Evolutionary conservation across 2,329 filamentous ascomycete species (phyloP).

Genomic region (Paraconiothyrium sp.): DNA sequence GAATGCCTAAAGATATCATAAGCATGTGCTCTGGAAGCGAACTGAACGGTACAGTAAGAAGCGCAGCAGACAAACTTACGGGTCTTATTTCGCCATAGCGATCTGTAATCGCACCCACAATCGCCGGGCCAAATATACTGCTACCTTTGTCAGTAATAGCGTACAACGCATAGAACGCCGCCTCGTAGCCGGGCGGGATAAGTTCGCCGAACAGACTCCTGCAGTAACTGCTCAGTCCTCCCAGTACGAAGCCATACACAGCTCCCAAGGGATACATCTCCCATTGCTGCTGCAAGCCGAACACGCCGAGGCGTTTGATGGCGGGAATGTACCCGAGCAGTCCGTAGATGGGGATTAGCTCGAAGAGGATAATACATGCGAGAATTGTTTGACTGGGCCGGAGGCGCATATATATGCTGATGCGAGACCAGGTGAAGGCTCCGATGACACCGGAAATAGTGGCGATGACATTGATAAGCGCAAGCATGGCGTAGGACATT

Average conservation of each 20-base stretch:
- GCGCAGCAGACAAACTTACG: slow-evolving; percentile 34
- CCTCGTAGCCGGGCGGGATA: slow-evolving; percentile 92
- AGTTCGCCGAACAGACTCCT: slow-evolving; percentile 91
- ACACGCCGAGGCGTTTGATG: slow-evolving; percentile 75
- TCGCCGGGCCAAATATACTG: slow-evolving; percentile 90
- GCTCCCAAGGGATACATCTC: slow-evolving; percentile 95
- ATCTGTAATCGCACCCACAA: slow-evolving; percentile 93
- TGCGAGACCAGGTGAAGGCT: slow-evolving; percentile 86
- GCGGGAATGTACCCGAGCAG: slow-evolving; percentile 87
- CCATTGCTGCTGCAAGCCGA: slow-evolving; percentile 92
- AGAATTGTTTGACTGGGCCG: slow-evolving; percentile 88
- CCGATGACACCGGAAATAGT: slow-evolving; percentile 85
- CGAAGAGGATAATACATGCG: slow-evolving; percentile 89
- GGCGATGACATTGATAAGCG: slow-evolving; percentile 92
- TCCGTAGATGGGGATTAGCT: slow-evolving; percentile 91
- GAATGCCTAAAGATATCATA: slow-evolving; percentile 67
- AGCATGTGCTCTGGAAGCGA: not conserved
- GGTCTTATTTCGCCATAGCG: slow-evolving; percentile 61
- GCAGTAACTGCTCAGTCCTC: slow-evolving; percentile 92
- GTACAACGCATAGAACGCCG: slow-evolving; percentile 95
- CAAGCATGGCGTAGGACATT: slow-evolving; percentile 88
- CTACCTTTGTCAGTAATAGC: slow-evolving; percentile 98
- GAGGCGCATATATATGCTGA: slow-evolving; percentile 75
- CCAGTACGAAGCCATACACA: slow-evolving; percentile 91
- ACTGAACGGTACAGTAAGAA: not conserved